Evolutionary conservation across 2,329 filamentous ascomycete species (phyloP).

Genomic region (Cladophialophora chaetospira): DNA sequence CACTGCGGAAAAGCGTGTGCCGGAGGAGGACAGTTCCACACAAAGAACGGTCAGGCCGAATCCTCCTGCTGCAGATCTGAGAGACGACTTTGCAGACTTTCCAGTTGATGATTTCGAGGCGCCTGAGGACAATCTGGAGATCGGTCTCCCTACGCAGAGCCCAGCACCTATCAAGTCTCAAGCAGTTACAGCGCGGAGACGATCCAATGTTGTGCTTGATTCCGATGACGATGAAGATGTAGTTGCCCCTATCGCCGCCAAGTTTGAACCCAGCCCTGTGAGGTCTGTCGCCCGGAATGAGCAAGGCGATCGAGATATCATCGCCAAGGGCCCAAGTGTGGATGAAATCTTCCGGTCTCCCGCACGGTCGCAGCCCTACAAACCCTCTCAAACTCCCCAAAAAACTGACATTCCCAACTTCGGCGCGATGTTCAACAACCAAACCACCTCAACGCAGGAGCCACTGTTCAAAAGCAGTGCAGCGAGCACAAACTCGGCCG

Average conservation of each 20-base stretch:
- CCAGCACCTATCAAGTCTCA: neutral
- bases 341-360: neutral
- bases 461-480: constrained; percentile 17
- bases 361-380: neutral
- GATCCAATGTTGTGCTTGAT: constrained; percentile 16
- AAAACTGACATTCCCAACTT: neutral
- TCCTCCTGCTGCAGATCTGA: neutral
- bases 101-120: neutral
- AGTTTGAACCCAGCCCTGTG: neutral
- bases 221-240: constrained; percentile 25
- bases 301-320: neutral
- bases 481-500: constrained; percentile 1
- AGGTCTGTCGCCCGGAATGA: neutral
- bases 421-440: neutral
- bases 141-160: neutral
- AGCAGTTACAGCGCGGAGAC: neutral
- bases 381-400: constrained; percentile 1
- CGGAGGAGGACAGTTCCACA: neutral
- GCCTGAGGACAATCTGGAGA: neutral
- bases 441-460: neutral
- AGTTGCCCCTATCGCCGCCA: neutral
- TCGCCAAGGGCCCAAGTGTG: neutral
- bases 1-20: neutral
- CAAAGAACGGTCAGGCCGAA: neutral
- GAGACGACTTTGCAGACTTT: neutral